phyloP scores from a whole-genome alignment of 768 basidiomycete genomes.

The Lyophyllum decastes region DNA sequence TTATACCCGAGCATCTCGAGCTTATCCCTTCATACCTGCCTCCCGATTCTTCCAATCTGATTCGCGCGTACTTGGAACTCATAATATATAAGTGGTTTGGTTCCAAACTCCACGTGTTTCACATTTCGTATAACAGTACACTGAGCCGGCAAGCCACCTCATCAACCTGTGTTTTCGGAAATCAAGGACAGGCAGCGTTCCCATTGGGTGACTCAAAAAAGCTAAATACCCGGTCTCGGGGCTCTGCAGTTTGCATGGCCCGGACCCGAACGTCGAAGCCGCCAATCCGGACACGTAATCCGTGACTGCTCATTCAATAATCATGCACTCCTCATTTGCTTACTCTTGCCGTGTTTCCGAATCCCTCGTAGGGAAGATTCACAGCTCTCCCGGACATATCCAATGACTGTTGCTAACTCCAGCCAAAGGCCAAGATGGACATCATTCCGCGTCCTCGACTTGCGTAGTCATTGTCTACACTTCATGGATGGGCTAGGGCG shows the following conservation, averaged over 20 bases:
- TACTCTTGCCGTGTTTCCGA: neutral
- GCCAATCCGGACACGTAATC: neutral
- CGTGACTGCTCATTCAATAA: neutral
- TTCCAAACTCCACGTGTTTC: neutral
- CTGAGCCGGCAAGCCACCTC: neutral
- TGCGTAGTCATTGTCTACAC: too few species aligned
- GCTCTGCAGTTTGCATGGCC: neutral
- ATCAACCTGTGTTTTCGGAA: neutral
- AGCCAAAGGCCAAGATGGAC: too few species aligned
- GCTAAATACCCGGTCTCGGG: neutral
- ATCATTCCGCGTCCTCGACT: too few species aligned
- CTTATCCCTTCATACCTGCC: neutral
- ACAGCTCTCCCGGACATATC: too few species aligned
- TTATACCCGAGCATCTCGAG: too few species aligned
- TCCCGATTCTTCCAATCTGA: neutral
- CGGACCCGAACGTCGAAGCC: neutral
- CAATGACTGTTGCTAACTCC: too few species aligned
- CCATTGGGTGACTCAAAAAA: neutral
- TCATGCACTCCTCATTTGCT: neutral
- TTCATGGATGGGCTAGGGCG: too few species aligned
- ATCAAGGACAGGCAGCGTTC: neutral
- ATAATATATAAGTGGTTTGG: too few species aligned
- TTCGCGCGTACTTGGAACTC: neutral
- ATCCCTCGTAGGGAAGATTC: too few species aligned
- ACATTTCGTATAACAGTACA: neutral